Percentiles rank a stretch among this genome's conserved stretches.
Evolutionary conservation across 371 early-diverging fungal genomes (phyloP).

Genomic region (Haplosporangium sp.): DNA sequence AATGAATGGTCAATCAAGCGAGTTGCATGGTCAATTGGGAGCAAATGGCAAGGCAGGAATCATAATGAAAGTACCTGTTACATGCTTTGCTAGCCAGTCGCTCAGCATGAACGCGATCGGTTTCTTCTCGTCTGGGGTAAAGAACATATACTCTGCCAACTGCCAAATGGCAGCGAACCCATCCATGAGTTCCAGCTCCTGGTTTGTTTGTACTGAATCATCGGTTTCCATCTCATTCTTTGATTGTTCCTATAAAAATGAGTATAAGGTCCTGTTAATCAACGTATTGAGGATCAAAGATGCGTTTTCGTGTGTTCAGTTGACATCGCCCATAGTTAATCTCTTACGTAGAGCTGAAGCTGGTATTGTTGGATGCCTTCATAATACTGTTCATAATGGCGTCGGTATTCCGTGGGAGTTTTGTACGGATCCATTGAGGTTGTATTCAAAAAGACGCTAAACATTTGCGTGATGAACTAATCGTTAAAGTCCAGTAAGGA

Average conservation of each 20-base stretch:
- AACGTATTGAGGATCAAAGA: no score
- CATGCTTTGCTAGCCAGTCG: slow-evolving; percentile 34
- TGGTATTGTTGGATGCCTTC: slow-evolving; percentile 28
- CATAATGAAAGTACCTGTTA: slow-evolving; percentile 12
- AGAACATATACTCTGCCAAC: slow-evolving; percentile 38
- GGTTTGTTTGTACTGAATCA: not conserved
- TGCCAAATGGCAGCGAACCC: slow-evolving; percentile 33
- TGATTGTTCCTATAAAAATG: slow-evolving; percentile 16
- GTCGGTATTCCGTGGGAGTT: slow-evolving; percentile 12
- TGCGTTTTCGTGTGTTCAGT: no score
- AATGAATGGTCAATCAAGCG: not conserved
- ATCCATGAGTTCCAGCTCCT: slow-evolving; percentile 40
- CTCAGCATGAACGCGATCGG: slow-evolving; percentile 34
- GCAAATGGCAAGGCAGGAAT: no score
- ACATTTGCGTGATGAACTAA: slow-evolving; percentile 40
- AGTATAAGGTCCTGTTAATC: not conserved
- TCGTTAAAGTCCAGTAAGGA: not conserved
- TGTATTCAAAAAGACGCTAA: slow-evolving; percentile 28
- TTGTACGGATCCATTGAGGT: slow-evolving; percentile 28
- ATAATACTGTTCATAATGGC: slow-evolving; percentile 26
- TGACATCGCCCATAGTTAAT: not conserved
- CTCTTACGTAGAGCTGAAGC: slow-evolving; percentile 29
- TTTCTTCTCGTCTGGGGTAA: slow-evolving; percentile 28
- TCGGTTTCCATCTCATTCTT: slow-evolving; percentile 24
- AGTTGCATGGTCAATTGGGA: not conserved